Percentiles rank a stretch among this genome's conserved stretches.
Evolutionary conservation across 2,329 filamentous ascomycete genomes (phyloP).

Genomic region (Pseudogymnoascus sp.): DNA sequence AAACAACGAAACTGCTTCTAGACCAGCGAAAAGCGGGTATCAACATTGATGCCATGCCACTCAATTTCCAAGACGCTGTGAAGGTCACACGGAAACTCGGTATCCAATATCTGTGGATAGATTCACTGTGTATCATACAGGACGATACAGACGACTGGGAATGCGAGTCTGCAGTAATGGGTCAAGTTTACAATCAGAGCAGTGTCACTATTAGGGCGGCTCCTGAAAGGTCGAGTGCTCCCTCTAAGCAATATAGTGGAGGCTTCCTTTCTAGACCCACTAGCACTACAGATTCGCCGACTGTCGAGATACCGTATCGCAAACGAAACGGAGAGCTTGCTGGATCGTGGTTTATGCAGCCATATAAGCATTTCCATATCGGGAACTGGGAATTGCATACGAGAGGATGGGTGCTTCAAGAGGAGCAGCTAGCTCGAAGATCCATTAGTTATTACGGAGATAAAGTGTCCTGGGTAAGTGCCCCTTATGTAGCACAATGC

Average conservation of each 20-base stretch:
- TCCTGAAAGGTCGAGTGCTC: background rate
- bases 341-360: background rate
- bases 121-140: background rate
- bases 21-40: background rate
- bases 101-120: background rate
- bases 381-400: background rate
- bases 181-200: slow-evolving; percentile 12
- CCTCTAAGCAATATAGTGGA: background rate
- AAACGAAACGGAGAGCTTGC: background rate
- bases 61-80: background rate
- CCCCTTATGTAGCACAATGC: background rate
- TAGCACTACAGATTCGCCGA: background rate
- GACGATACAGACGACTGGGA: slow-evolving; percentile 17
- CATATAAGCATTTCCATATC: background rate
- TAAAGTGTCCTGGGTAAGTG: background rate
- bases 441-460: background rate
- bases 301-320: background rate
- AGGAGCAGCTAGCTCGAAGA: background rate
- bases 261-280: background rate
- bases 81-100: background rate
- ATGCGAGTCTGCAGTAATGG: slow-evolving; percentile 16
- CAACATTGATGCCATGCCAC: background rate
- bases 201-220: background rate
- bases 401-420: background rate
- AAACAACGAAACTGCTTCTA: background rate